Evolutionary conservation across 352 stramenopile genomes (phyloP), one percentile per base, ranked within the genome.

Genomic region (Phytopythium delawarense): DNA sequence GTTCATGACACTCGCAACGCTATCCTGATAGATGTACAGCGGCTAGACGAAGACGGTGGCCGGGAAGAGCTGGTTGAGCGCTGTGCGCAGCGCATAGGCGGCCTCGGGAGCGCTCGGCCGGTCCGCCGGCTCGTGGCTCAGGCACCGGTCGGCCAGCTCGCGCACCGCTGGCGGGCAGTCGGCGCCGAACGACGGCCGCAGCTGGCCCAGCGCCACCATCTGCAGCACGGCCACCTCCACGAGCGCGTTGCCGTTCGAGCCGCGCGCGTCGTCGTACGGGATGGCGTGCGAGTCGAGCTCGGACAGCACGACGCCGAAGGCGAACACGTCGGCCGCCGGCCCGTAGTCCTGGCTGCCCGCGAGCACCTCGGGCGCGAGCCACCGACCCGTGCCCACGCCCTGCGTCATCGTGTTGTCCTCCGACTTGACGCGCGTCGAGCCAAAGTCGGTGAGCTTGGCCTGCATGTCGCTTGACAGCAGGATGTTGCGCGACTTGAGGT

Each of bases 401-500:
- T 58, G 64, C 13, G 66, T 75, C 62, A 75, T 79, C 7, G 70
- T 79, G 12, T 65, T 52, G 0, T 50, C 35, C 34, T 48, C 25
- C 1, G 51, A 48, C 39, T 54, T 39, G 37, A 67, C 28, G 28
- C 66, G 59, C 16, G 63, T 53, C 39, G 61, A 59, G 5, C 66
- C 69, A 49, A 69, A 54, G 40, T 76, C 69, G 21, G 51, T 68
- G 32, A 76, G 52, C 56, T 76, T 74, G 4, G 63, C 63, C 45
- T 64, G 60, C 63, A 76, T 66, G 44, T 53, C 59, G 18, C 49
- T 59, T 2, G 42, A 63, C 11, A 87, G 62, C 45, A 89, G 63
- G 39, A 89, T 74, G 37, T 84, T 84, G 5, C 76, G 67, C 2
- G 78, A 77, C 32, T 82, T 89, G 56, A 89, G 59, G 50, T 87